Base-by-base conservation (phyloP, 2,329 filamentous ascomycete species). In the Exophiala xenobiotica region DNA sequence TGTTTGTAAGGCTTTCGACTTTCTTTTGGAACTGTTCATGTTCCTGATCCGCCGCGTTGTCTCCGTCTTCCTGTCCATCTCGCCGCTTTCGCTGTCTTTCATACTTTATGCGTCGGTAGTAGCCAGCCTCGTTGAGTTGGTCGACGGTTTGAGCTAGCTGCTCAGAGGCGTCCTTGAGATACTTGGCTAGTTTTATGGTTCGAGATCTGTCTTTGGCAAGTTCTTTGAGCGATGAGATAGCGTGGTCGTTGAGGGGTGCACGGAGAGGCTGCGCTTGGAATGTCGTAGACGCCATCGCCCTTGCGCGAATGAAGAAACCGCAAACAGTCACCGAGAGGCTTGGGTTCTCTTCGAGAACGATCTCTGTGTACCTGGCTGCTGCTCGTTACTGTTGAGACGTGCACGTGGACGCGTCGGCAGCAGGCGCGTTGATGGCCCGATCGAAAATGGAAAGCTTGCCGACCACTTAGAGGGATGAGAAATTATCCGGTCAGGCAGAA, bases 1-100 rank as follows among this genome's bases (percentile, higher is more conserved):
- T 71, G 22, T 67, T 65, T 1, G 81, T 85, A 59, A 80, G 68
- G 3, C 67, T 65, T 12, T 76, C 69, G 2, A 83, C 79, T 49
- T 74, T 70, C 16, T 68, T 65, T 49, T 74, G 69, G 12, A 73
- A 68, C 14, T 49, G 37, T 20, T 50, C 46, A 23, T 56, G 46
- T 29, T 31, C 41, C 16, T 23, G 42, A 11, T 53, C 51, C n/a
- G 37, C 46, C 16, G 14, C 46, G 8, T 38, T 23, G 12, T 48
- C 20, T 4, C 22, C 37, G 14, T 33, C 20, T 31, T 38, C 42
- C 11, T 48, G 18, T 23, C 22, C 48, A 19, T 42, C 24, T 43
- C 31, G 18, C 51, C 42, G 9, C 5, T 20, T 46, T 37, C 42
- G 11, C 44, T 33, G 33, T 42, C 26, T 35, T 49, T 39, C 20